Conservation (phyloP, 225 moss, liverwort and hornwort species). For the Pseudisothecium myosuroides region DNA sequence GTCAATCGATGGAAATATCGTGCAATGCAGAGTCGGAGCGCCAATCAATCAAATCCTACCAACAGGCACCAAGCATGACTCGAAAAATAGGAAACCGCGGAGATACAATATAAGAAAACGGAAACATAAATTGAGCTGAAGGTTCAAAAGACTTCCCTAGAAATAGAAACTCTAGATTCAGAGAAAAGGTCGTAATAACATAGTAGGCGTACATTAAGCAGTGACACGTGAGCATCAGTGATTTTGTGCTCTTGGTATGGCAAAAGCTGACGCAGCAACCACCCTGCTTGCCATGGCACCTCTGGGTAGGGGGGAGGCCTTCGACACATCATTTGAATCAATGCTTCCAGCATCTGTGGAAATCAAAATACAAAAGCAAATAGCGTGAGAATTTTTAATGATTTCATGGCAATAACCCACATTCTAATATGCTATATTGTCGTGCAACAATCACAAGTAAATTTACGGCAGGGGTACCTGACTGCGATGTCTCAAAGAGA, state of each 20-base stretch:
- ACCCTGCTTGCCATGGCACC: conserved; percentile 98
- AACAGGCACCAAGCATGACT: not conserved
- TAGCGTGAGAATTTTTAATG: not conserved
- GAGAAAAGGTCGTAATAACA: not conserved
- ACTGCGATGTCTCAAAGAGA: conserved; percentile 48
- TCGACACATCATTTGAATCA: conserved; percentile 82
- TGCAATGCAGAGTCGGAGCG: not conserved
- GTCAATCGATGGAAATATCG: not conserved
- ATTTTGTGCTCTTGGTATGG: conserved; percentile 80
- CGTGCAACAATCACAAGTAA: not conserved
- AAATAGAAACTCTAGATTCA: not conserved
- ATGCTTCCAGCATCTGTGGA: conserved; percentile 79
- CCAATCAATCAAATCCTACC: not conserved
- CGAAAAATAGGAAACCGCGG: not conserved
- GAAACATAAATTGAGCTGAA: not conserved
- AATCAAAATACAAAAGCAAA: not conserved
- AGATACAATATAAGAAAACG: not conserved
- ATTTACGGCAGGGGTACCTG: conserved; percentile 7
- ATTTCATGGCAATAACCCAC: not conserved
- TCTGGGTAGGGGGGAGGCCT: conserved; percentile 85
- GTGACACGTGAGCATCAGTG: conserved; percentile 45
- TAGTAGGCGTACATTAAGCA: conserved; percentile 63
- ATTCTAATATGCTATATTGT: not conserved
- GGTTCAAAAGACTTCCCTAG: not conserved
- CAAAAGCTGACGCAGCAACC: conserved; percentile 88